Conservation (phyloP, 768 basidiomycete genomes). For the Boletus pseudo-olivaceus region DNA sequence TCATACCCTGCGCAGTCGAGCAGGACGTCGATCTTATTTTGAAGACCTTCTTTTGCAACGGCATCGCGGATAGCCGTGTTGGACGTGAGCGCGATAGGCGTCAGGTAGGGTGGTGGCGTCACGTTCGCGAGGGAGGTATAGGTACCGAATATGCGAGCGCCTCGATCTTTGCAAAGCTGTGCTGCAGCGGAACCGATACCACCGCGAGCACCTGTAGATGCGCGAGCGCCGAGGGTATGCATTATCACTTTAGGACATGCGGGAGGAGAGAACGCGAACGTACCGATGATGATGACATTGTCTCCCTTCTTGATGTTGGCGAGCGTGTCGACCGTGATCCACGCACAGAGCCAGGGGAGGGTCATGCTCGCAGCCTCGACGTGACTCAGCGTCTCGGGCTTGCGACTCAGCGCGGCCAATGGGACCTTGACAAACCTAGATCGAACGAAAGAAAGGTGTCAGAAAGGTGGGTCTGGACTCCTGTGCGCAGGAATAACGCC, state of each 20-base stretch:
- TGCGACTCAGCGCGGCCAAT: conserved; percentile 27
- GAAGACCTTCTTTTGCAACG: conserved; percentile 22
- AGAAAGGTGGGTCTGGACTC: too few relatives aligned
- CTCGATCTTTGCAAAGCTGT: conserved; percentile 30
- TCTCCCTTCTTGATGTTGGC: conserved; percentile 32
- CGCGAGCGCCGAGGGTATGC: background rate
- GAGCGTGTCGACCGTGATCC: conserved; percentile 36
- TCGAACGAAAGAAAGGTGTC: background rate
- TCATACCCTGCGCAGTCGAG: conserved; percentile 35
- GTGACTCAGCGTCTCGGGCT: conserved; percentile 27
- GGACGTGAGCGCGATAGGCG: conserved; percentile 32
- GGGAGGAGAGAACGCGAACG: background rate
- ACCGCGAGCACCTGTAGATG: conserved; percentile 30
- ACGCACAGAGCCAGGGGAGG: conserved; percentile 34
- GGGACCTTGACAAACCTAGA: conserved; percentile 30
- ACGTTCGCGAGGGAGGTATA: conserved; percentile 30
- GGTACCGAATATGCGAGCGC: conserved; percentile 34
- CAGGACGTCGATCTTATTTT: conserved; percentile 33
- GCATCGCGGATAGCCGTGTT: conserved; percentile 30
- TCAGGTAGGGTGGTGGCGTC: conserved; percentile 25
- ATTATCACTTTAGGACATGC: background rate
- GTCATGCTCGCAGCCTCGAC: conserved; percentile 31
- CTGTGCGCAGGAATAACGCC: too few relatives aligned
- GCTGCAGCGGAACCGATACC: conserved; percentile 34
- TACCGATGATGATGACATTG: conserved; percentile 33